Conservation (phyloP, 495 filamentous ascomycete species). For the Daldinia grandis region DNA sequence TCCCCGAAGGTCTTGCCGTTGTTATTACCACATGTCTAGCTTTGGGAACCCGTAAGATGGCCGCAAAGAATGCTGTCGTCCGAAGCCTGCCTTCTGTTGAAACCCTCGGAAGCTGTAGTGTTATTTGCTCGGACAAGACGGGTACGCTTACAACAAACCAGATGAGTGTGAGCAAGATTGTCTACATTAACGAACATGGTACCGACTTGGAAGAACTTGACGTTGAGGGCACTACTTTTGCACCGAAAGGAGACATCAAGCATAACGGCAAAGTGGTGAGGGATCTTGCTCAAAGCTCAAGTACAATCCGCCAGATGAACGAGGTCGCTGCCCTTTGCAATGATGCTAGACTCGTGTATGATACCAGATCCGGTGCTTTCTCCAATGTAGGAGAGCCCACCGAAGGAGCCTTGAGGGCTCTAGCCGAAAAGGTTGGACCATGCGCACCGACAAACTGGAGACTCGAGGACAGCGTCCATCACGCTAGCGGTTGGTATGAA, state of each 20-base stretch:
- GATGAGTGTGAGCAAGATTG: slow-evolving; percentile 96
- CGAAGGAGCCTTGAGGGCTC: slow-evolving; percentile 88
- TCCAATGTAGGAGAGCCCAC: slow-evolving; percentile 94
- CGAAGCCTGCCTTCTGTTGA: slow-evolving; percentile 96
- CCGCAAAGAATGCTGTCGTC: slow-evolving; percentile 96
- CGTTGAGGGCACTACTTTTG: slow-evolving; percentile 93
- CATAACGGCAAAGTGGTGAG: slow-evolving; percentile 71
- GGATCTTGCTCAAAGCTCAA: slow-evolving; percentile 77
- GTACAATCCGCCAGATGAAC: slow-evolving; percentile 78
- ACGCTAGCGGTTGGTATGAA: slow-evolving; percentile 87
- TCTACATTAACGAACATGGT: slow-evolving; percentile 78
- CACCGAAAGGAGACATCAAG: slow-evolving; percentile 78
- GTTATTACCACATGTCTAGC: slow-evolving; percentile 98
- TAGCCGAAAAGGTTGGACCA: slow-evolving; percentile 93
- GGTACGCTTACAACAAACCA: slow-evolving; percentile 98
- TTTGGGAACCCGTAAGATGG: slow-evolving; percentile 97
- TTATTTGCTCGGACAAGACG: slow-evolving; percentile 99
- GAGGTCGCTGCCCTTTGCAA: slow-evolving; percentile 94
- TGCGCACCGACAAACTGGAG: slow-evolving; percentile 52
- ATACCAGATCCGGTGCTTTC: slow-evolving; percentile 74
- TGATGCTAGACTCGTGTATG: slow-evolving; percentile 82
- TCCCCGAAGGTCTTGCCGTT: slow-evolving; percentile 95
- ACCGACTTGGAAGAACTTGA: slow-evolving; percentile 84
- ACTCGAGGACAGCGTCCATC: slow-evolving; percentile 70
- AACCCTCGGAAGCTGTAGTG: slow-evolving; percentile 97